phyloP scores from a whole-genome alignment of 2,329 filamentous ascomycete genomes.

The Myriangium duriaei region DNA sequence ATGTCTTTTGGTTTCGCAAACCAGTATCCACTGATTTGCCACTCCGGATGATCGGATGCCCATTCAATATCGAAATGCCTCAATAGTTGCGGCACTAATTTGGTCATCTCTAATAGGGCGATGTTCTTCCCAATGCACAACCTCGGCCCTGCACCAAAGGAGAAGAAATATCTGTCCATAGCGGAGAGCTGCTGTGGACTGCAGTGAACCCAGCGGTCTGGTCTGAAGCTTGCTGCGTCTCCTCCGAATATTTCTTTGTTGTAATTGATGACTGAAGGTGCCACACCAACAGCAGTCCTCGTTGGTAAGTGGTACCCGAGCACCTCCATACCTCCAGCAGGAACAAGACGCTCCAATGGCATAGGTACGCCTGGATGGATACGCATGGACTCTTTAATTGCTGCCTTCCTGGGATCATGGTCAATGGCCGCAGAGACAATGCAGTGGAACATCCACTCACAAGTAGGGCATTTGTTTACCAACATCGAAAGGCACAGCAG shows the following conservation, averaged over 20 bases:
- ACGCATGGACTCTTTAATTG: constrained; percentile 45
- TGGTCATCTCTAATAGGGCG: constrained; percentile 25
- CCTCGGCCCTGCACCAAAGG: constrained; percentile 21
- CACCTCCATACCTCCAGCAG: constrained; percentile 16
- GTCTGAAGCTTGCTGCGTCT: constrained; percentile 29
- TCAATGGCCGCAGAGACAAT: constrained; percentile 43
- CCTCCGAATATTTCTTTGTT: constrained; percentile 27
- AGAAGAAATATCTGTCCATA: background rate
- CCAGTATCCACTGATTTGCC: too few species aligned
- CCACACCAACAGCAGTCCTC: constrained; percentile 32
- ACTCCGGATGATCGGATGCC: too few species aligned
- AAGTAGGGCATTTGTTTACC: constrained; percentile 50
- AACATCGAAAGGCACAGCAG: background rate
- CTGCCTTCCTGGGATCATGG: constrained; percentile 48
- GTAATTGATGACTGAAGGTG: constrained; percentile 32
- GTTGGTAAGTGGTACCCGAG: constrained; percentile 24
- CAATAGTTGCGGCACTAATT: constrained; percentile 25
- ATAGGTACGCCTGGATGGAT: constrained; percentile 31
- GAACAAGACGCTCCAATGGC: constrained; percentile 25
- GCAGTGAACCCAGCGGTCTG: constrained; percentile 33
- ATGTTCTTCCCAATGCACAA: constrained; percentile 20
- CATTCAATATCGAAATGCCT: constrained; percentile 23
- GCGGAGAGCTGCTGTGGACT: background rate
- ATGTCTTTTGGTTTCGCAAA: too few species aligned
- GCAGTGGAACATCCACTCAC: constrained; percentile 47